Evolutionary conservation across 441 rosid genomes (phyloP).

Genomic region (Arabidopsis lyrata): DNA sequence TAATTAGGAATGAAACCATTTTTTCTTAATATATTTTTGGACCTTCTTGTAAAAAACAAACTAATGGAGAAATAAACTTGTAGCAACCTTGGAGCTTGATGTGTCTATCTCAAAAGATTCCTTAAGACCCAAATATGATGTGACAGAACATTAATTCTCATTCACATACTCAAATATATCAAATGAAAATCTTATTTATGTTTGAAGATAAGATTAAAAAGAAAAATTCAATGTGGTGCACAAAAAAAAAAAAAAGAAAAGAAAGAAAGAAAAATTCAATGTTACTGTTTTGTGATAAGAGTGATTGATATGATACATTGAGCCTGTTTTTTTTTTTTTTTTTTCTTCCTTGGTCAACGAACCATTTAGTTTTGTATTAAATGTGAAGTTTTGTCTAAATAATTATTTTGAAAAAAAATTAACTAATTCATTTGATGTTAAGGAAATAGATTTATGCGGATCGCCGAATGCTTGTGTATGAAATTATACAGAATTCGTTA

Average conservation of each 20-base stretch:
- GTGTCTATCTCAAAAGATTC: conserved; percentile 45
- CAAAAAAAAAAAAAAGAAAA: no score
- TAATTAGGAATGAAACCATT: not conserved
- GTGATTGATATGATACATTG: conserved; percentile 33
- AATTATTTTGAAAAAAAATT: not conserved
- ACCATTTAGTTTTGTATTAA: conserved; percentile 3
- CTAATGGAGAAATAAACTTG: conserved; percentile 16
- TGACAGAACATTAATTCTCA: conserved; percentile 36
- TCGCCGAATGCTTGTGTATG: not conserved
- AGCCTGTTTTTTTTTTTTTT: conserved; percentile 1
- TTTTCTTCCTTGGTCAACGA: conserved; percentile 20
- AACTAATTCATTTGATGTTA: not conserved
- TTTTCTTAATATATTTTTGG: not conserved
- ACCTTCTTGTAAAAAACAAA: not conserved
- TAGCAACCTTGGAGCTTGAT: conserved; percentile 39
- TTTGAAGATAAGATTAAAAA: conserved; percentile 33
- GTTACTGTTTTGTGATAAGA: conserved; percentile 33
- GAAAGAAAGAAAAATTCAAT: conserved; percentile 10
- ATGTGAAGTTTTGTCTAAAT: not conserved
- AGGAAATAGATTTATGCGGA: not conserved
- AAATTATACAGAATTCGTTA: not conserved
- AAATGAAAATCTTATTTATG: conserved; percentile 23
- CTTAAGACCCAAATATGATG: conserved; percentile 37
- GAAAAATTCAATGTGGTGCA: conserved; percentile 8
- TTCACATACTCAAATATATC: conserved; percentile 32